Conservation (phyloP, 2,329 filamentous ascomycete species). For the Immersiporthe knoxdaviesiana region DNA sequence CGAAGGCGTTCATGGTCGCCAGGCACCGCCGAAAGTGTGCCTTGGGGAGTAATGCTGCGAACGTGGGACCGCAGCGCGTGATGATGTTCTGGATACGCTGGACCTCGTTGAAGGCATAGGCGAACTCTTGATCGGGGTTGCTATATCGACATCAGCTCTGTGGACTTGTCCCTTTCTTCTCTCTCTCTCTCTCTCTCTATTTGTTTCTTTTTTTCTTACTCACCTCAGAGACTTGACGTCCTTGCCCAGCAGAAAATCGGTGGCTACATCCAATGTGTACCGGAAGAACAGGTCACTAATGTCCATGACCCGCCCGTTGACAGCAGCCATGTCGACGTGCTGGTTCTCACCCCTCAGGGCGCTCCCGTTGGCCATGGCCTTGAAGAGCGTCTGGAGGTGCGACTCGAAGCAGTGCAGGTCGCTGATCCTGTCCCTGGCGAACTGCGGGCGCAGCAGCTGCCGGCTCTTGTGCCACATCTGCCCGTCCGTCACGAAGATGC, state of each 20-base stretch:
- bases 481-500: slow-evolving; percentile 81
- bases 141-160: slow-evolving; percentile 35
- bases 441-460: slow-evolving; percentile 84
- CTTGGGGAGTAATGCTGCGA: slow-evolving; percentile 66
- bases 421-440: slow-evolving; percentile 81
- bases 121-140: slow-evolving; percentile 68
- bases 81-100: slow-evolving; percentile 74
- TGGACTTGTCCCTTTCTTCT: too few species aligned
- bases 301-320: slow-evolving; percentile 68
- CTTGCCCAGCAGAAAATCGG: slow-evolving; percentile 82
- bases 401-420: slow-evolving; percentile 81
- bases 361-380: slow-evolving; percentile 63
- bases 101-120: slow-evolving; percentile 79
- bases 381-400: slow-evolving; percentile 75
- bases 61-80: slow-evolving; percentile 62
- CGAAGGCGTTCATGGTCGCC: slow-evolving; percentile 72
- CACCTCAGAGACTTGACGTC: slow-evolving; percentile 68
- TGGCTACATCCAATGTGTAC: slow-evolving; percentile 83
- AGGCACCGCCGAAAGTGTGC: slow-evolving; percentile 66
- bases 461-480: slow-evolving; percentile 77
- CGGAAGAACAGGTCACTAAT: slow-evolving; percentile 80
- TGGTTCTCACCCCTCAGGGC: slow-evolving; percentile 63
- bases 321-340: slow-evolving; percentile 62
- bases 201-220: slow-evolving; percentile 25
- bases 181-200: too few species aligned